Conservation (phyloP, 2,329 filamentous ascomycete species). For the Geosmithia morbida region DNA sequence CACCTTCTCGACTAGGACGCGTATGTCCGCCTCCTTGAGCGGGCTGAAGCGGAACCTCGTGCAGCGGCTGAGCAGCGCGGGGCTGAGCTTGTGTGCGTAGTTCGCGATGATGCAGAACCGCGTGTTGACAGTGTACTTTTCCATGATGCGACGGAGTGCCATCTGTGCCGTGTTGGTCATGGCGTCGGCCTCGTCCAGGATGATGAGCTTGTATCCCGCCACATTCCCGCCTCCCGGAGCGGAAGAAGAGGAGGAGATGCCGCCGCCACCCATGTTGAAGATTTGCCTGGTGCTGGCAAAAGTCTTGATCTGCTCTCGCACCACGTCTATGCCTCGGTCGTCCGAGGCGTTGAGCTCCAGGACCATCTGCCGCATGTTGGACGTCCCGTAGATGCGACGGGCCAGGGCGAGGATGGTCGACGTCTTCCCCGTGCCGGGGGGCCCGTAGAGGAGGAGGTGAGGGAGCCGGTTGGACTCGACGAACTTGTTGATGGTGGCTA, state of each 20-base stretch:
- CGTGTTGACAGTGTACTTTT: constrained; percentile 97
- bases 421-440: constrained; percentile 93
- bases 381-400: constrained; percentile 76
- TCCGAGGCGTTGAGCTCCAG: constrained; percentile 95
- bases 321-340: constrained; percentile 94
- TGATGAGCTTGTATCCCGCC: constrained; percentile 85
- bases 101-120: constrained; percentile 98
- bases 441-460: constrained; percentile 91
- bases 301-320: constrained; percentile 97
- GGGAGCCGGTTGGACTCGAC: constrained; percentile 87
- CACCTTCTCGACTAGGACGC: constrained; percentile 74
- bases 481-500: constrained; percentile 96
- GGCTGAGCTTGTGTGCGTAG: constrained; percentile 95
- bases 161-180: constrained; percentile 99
- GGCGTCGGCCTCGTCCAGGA: constrained; percentile 96
- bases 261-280: constrained; percentile 56
- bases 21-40: constrained; percentile 76
- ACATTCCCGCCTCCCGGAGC: constrained; percentile 36
- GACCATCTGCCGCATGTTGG: constrained; percentile 97
- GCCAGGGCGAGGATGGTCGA: constrained; percentile 91
- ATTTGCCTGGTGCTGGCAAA: constrained; percentile 98
- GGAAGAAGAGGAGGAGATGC: too few species aligned
- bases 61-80: constrained; percentile 81
- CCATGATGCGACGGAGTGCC: constrained; percentile 94
- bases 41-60: constrained; percentile 93